Evolutionary conservation across 371 early-diverging fungal species (phyloP).

Genomic region (Lichtheimia hyalospora): DNA sequence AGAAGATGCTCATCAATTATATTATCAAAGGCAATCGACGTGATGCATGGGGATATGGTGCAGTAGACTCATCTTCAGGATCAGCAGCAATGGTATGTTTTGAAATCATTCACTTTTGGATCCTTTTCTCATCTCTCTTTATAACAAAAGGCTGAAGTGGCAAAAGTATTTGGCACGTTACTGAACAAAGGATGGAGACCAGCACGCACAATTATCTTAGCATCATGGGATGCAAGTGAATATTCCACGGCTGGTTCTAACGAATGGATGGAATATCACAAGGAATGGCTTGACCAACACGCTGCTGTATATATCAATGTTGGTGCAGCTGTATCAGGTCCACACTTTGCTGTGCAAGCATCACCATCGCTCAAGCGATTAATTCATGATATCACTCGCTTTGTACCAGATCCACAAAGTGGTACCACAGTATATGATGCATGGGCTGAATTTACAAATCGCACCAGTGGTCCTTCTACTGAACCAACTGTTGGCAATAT

Average conservation of each 20-base stretch:
- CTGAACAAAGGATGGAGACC: conserved; percentile 60
- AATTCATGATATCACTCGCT: conserved; percentile 49
- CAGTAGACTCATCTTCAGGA: conserved; percentile 69
- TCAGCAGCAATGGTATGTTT: conserved; percentile 53
- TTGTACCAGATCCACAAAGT: conserved; percentile 47
- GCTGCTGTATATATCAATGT: conserved; percentile 63
- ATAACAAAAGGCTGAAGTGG: conserved; percentile 41
- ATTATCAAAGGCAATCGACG: conserved; percentile 52
- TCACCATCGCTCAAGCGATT: conserved; percentile 51
- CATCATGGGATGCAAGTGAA: conserved; percentile 67
- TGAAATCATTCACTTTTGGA: not conserved
- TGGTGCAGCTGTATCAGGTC: conserved; percentile 51
- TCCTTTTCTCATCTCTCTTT: not conserved
- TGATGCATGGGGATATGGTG: conserved; percentile 71
- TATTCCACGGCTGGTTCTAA: conserved; percentile 66
- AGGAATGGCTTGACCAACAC: conserved; percentile 49
- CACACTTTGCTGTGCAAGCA: conserved; percentile 44
- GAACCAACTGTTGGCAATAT: conserved; percentile 45
- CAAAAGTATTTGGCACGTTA: conserved; percentile 46
- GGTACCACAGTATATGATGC: conserved; percentile 49
- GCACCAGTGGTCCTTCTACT: conserved; percentile 26
- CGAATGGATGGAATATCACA: conserved; percentile 68
- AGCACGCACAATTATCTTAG: conserved; percentile 54
- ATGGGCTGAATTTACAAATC: conserved; percentile 28
- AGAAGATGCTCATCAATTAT: too few species aligned